These are phyloP conservation scores for Neonectria hederae DNA, from an alignment of 2,329 filamentous ascomycete genomes.

Conservation along the genomic window DNA sequence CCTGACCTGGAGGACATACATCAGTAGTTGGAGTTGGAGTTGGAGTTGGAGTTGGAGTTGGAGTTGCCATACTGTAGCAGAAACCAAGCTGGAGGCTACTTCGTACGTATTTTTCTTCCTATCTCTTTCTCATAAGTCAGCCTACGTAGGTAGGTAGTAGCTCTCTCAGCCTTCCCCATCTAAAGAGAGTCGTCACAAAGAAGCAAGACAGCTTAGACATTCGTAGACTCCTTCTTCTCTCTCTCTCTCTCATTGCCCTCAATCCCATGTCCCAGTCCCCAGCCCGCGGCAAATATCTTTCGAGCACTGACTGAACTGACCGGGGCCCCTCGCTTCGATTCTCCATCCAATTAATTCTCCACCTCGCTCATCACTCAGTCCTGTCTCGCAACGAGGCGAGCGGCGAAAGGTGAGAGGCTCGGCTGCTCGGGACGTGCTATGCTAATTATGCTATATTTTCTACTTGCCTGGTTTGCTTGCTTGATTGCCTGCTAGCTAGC, in stretches of 20 bases:
- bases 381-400: background rate
- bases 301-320: background rate
- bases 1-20: background rate
- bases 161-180: background rate
- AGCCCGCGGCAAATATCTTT: background rate
- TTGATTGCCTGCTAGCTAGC: background rate
- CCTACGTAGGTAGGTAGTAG: background rate
- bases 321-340: background rate
- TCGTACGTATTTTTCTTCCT: too few relatives aligned
- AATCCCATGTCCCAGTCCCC: background rate
- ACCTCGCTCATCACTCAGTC: background rate
- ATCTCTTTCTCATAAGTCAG: background rate
- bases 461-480: too few relatives aligned
- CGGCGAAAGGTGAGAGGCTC: too few relatives aligned
- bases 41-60: too few relatives aligned
- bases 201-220: background rate
- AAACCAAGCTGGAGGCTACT: background rate
- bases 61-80: too few relatives aligned
- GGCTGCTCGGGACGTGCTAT: background rate
- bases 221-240: background rate
- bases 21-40: background rate
- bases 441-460: background rate
- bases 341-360: slow-evolving; percentile 2
- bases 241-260: background rate
- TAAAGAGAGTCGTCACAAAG: background rate